phyloP scores from a whole-genome alignment of 2,329 filamentous ascomycete species.

The Beauveria sp. region DNA sequence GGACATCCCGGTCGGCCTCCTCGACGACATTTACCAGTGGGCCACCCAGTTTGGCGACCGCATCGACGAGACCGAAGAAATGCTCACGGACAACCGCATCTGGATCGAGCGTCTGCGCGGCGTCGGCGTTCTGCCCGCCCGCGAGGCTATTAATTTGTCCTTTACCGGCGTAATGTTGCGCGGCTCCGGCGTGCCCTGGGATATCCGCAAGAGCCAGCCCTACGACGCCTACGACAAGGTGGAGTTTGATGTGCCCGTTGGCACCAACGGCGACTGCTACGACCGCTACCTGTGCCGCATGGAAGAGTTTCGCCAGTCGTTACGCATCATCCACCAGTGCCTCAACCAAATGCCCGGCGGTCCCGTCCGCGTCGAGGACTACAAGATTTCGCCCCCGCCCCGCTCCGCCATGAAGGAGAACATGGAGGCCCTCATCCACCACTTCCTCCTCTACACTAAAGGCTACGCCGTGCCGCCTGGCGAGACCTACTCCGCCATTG shows the following conservation, averaged over 20 bases:
- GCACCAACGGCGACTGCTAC: conserved; percentile 96
- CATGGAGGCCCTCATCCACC: conserved; percentile 99
- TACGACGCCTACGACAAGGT: conserved; percentile 98
- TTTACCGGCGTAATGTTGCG: conserved; percentile 98
- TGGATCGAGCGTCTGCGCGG: conserved; percentile 93
- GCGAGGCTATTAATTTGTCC: conserved; percentile 92
- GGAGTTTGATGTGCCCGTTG: conserved; percentile 96
- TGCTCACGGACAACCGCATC: conserved; percentile 98
- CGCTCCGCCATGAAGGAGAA: conserved; percentile 99
- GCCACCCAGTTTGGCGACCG: conserved; percentile 97
- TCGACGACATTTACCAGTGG: conserved; percentile 99
- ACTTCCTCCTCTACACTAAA: conserved; percentile 98
- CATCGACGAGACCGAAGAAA: conserved; percentile 97
- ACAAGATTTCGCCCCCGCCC: conserved; percentile 96
- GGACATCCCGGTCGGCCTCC: conserved; percentile 84
- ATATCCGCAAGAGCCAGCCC: conserved; percentile 91
- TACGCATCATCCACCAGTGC: conserved; percentile 98
- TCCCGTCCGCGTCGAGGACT: conserved; percentile 92
- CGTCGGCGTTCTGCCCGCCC: conserved; percentile 82
- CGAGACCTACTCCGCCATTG: conserved; percentile 95
- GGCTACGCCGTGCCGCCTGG: conserved; percentile 94
- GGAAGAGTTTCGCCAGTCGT: conserved; percentile 98
- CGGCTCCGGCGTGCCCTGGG: conserved; percentile 92
- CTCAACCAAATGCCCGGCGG: conserved; percentile 97
- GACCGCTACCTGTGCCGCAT: conserved; percentile 98